A percentile compares a stretch with the other conserved stretches of the same genome.
Evolutionary conservation across 306 rosid species (phyloP).

Genomic region (Carpinus fangiana): DNA sequence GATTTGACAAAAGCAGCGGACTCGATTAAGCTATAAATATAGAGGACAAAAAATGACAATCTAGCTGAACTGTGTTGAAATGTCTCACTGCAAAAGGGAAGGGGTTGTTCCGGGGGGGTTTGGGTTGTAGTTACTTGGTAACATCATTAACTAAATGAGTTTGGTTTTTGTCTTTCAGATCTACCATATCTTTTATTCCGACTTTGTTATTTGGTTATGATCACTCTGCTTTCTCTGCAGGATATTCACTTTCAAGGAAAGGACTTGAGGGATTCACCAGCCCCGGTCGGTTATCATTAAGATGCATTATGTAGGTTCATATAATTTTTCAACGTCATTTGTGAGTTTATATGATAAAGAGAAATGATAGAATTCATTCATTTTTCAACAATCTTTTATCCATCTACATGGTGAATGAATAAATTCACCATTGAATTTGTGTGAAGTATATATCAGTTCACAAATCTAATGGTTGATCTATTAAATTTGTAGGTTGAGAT

Average conservation of each 20-base stretch:
- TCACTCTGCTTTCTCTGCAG: constrained; percentile 38
- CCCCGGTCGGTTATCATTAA: constrained; percentile 70
- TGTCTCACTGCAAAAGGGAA: not conserved
- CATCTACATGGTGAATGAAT: too few relatives aligned
- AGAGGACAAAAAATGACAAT: not conserved
- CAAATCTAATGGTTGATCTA: too few relatives aligned
- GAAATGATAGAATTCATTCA: not conserved
- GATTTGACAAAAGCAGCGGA: not conserved
- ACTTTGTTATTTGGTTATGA: not conserved
- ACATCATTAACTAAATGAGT: not conserved
- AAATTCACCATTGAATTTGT: too few relatives aligned
- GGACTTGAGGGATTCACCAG: constrained; percentile 69
- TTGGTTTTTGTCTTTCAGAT: not conserved
- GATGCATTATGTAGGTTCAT: not conserved
- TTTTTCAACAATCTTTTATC: too few relatives aligned
- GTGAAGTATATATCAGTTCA: too few relatives aligned
- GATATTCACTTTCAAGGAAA: constrained; percentile 73
- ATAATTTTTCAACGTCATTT: not conserved
- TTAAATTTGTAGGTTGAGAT: too few relatives aligned
- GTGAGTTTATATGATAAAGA: not conserved
- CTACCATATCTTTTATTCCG: constrained; percentile 1
- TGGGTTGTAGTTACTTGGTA: not conserved
- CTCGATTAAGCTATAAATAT: not conserved
- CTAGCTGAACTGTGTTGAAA: not conserved
- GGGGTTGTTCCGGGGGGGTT: not conserved